Percentiles rank a stretch among this genome's conserved stretches.
These are phyloP conservation scores for Asterochloris sp. DNA, from an alignment of 139 green algal species.

Conservation along the genomic window DNA sequence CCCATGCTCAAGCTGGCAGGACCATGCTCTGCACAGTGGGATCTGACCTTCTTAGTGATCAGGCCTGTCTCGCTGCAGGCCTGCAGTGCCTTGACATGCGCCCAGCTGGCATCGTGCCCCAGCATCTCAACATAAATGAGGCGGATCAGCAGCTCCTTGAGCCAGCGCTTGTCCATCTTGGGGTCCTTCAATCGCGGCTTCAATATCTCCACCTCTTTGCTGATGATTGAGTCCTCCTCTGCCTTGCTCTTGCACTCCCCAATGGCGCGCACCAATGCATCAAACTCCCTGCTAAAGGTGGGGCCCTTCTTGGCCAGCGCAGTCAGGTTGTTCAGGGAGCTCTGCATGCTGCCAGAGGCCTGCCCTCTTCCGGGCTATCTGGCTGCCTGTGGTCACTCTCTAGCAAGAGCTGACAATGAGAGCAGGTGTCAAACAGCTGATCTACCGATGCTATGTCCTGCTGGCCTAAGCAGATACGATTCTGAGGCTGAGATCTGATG, in stretches of 20 bases:
- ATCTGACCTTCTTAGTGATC: constrained; percentile 65
- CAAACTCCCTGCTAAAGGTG: constrained; percentile 46
- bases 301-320: constrained; percentile 17
- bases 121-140: constrained; percentile 99
- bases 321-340: constrained; percentile 18
- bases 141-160: constrained; percentile 86
- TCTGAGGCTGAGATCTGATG: too few relatives aligned
- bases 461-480: too few relatives aligned
- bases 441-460: too few relatives aligned
- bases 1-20: too few relatives aligned
- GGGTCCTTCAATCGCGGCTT: constrained; percentile 73
- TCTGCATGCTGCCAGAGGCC: too few relatives aligned
- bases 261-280: constrained; percentile 58
- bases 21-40: background rate
- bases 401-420: too few relatives aligned
- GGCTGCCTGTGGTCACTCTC: too few relatives aligned
- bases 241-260: constrained; percentile 74
- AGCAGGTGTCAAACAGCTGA: too few relatives aligned
- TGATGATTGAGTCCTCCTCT: constrained; percentile 83
- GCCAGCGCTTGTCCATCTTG: constrained; percentile 63
- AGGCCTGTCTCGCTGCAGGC: constrained; percentile 60
- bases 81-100: constrained; percentile 83
- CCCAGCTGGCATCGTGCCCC: constrained; percentile 92
- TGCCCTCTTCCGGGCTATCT: too few relatives aligned
- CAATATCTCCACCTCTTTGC: constrained; percentile 76